A percentile compares a stretch with the other conserved stretches of the same genome.
Evolutionary conservation across 805 yeast species (phyloP).

Genomic region (Teunomyces aglyptinius): DNA sequence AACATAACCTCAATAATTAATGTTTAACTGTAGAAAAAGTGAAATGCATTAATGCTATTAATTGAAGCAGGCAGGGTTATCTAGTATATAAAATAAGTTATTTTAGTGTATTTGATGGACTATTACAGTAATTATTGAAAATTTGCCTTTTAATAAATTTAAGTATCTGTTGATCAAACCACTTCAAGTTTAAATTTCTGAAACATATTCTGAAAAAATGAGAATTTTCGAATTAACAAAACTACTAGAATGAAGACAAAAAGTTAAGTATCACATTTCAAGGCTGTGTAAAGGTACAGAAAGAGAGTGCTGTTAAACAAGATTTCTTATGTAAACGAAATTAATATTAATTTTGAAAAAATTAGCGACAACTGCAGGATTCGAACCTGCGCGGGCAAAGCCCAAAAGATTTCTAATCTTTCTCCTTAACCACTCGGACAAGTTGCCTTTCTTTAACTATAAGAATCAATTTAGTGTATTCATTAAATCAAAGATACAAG

Average conservation of each 20-base stretch:
- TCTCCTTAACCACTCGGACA: slow-evolving; percentile 61
- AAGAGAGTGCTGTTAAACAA: background rate
- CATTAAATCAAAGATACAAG: background rate
- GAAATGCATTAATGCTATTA: background rate
- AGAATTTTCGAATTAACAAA: too few species aligned
- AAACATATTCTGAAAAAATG: too few species aligned
- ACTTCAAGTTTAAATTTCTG: too few species aligned
- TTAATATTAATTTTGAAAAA: slow-evolving; percentile 17
- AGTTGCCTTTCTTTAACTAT: slow-evolving; percentile 36
- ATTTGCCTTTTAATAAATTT: too few species aligned
- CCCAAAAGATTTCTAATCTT: slow-evolving; percentile 60
- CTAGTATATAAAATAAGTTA: too few species aligned
- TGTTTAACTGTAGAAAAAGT: background rate
- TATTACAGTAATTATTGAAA: too few species aligned
- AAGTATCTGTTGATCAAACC: too few species aligned
- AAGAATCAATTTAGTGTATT: background rate
- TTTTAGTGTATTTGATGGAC: too few species aligned
- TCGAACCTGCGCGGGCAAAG: slow-evolving; percentile 64
- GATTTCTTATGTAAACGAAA: background rate
- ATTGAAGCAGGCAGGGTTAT: too few species aligned
- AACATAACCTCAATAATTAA: background rate
- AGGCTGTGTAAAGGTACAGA: background rate
- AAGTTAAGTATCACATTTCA: too few species aligned
- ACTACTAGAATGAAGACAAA: too few species aligned
- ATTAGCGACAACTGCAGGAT: slow-evolving; percentile 55